Percentiles rank a stretch among this genome's conserved stretches.
Evolutionary conservation across 805 yeast genomes (phyloP).

Genomic region (Wickerhamiella sorbophila): DNA sequence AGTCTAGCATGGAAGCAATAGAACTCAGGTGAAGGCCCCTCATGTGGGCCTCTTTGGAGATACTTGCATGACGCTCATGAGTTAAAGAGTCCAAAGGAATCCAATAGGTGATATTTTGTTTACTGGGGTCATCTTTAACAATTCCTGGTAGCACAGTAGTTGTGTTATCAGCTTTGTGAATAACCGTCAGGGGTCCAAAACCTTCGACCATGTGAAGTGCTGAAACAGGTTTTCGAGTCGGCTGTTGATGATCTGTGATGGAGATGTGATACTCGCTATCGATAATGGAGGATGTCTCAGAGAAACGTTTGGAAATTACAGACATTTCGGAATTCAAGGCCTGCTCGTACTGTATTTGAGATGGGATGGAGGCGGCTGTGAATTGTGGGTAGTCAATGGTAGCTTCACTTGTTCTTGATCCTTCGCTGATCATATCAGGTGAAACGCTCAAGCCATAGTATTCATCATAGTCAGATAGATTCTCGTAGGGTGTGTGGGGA

Average conservation of each 20-base stretch:
- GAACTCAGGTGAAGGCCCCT: conserved; percentile 20
- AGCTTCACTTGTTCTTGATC: background rate
- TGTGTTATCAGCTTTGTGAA: background rate
- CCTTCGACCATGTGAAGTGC: background rate
- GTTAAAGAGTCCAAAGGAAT: conserved; percentile 21
- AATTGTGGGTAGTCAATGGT: background rate
- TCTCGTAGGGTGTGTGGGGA: background rate
- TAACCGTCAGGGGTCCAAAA: background rate
- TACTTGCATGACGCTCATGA: conserved; percentile 14
- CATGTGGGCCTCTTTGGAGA: conserved; percentile 17
- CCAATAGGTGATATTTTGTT: conserved; percentile 19
- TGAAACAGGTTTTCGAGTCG: background rate
- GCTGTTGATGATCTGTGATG: background rate
- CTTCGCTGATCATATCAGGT: background rate
- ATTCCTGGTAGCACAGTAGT: background rate
- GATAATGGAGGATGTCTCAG: no score
- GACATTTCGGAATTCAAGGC: no score
- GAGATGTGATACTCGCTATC: background rate
- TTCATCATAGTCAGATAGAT: background rate
- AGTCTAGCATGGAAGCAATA: conserved; percentile 18
- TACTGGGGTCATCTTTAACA: conserved; percentile 1
- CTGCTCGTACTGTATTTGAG: no score
- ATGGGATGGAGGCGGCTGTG: no score
- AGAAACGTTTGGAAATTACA: no score
- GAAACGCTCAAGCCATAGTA: background rate